phyloP scores from a whole-genome alignment of 139 green algal genomes.

The Chlorella sp. region DNA sequence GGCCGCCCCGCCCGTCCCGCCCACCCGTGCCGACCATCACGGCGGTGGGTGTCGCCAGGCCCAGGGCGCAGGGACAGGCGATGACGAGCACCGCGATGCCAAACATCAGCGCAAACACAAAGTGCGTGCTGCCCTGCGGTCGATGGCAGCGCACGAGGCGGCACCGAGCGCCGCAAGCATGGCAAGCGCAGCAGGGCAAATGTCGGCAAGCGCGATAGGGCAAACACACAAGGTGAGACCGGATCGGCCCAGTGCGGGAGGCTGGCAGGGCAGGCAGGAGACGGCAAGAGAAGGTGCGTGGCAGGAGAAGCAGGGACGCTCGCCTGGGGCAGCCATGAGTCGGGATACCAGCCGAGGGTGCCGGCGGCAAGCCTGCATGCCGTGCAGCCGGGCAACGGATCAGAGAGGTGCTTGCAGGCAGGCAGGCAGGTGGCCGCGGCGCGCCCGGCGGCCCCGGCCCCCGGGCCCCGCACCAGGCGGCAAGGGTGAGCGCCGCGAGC shows the following conservation, averaged over 20 bases:
- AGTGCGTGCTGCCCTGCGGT: constrained; percentile 76
- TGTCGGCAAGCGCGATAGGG: too few species aligned
- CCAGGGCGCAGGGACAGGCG: constrained; percentile 96
- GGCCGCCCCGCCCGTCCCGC: neutral
- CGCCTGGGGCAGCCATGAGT: too few species aligned
- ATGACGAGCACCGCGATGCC: constrained; percentile 96
- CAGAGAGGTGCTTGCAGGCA: too few species aligned
- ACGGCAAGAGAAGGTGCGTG: neutral
- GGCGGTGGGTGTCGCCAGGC: constrained; percentile 96
- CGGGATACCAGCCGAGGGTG: constrained; percentile 40
- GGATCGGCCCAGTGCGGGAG: too few species aligned
- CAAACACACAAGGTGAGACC: too few species aligned
- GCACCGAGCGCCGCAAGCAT: too few species aligned
- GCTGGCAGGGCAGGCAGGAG: constrained; percentile 42
- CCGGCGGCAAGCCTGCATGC: constrained; percentile 55
- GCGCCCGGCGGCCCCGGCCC: too few species aligned
- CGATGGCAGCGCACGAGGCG: too few species aligned
- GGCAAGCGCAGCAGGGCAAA: too few species aligned
- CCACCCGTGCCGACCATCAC: constrained; percentile 92
- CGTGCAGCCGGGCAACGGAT: neutral
- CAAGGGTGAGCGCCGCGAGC: constrained; percentile 74
- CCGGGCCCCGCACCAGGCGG: too few species aligned
- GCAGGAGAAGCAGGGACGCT: neutral
- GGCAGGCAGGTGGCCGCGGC: too few species aligned
- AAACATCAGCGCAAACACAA: constrained; percentile 94